These are phyloP conservation scores for Murraya koenigii DNA, from an alignment of 345 rosid species.

Conservation along the genomic window DNA sequence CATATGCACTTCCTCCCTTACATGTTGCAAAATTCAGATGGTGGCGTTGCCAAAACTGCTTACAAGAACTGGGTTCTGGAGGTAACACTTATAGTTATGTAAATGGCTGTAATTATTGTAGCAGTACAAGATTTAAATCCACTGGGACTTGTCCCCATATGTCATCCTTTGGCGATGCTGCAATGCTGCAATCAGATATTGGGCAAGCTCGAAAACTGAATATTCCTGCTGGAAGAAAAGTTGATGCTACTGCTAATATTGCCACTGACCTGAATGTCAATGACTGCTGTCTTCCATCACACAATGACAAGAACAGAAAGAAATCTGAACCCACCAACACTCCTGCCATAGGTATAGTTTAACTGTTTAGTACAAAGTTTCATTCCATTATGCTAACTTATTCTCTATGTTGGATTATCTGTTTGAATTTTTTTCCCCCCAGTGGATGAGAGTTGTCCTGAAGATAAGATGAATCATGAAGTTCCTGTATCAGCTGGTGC, in stretches of 20 bases:
- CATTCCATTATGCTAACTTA: constrained; percentile 7
- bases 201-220: constrained; percentile 27
- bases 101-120: constrained; percentile 8
- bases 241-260: constrained; percentile 27
- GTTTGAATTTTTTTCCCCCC: constrained; percentile 10
- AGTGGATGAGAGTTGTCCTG: constrained; percentile 36
- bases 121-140: constrained; percentile 18
- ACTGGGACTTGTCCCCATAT: constrained; percentile 23
- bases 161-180: constrained; percentile 21
- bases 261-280: constrained; percentile 22
- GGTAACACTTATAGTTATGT: constrained; percentile 18
- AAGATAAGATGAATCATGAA: constrained; percentile 32
- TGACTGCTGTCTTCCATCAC: constrained; percentile 20
- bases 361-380: not conserved
- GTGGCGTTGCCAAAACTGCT: constrained; percentile 54
- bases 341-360: constrained; percentile 32
- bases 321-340: constrained; percentile 17
- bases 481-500: constrained; percentile 21
- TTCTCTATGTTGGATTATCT: constrained; percentile 3
- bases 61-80: constrained; percentile 27
- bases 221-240: constrained; percentile 19
- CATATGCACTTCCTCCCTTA: constrained; percentile 47
- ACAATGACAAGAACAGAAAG: constrained; percentile 29
- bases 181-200: constrained; percentile 21
- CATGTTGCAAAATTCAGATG: constrained; percentile 49